Base-by-base conservation (phyloP, 2,329 filamentous ascomycete genomes). In the Fusarium sp. region DNA sequence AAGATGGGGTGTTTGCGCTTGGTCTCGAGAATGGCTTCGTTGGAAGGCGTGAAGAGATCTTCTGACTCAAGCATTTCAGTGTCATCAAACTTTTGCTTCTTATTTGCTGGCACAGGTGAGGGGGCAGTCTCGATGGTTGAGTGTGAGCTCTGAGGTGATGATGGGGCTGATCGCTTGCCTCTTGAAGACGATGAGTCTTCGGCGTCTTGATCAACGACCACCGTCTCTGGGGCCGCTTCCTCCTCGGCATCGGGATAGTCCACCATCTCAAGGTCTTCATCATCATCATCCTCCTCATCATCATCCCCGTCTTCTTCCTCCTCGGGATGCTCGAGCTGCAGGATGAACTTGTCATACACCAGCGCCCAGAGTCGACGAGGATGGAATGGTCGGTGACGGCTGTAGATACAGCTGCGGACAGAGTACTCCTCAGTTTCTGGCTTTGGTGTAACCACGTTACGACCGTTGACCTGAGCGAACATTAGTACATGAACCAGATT, bases 361-460 rank as follows among this genome's bases (percentile, higher is more conserved):
- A 84, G 72, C 0, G 77, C 74, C 78, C 80, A 87, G 0, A 87
- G 78, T 0, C 84, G 75, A 3, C 76, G 75, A 0, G 85, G 85
- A 40, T 87, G 82, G 55, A 87, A 86, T 0, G 88, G 88, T 1
- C 86, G 80, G 9, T 87, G 82, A 0, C 88, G 85, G 1, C 84
- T 82, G 75, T 93, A 93, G 14, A 93, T 88, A 69, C 92, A 92
- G 74, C 88, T 93, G 36, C 88, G 85, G 13, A 93, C 90, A 9
- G 89, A 89, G 73, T 92, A 92, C 82, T 92, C 91, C 56, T 92
- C 83, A 0, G 90, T 92, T 79, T 93, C 91, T 0, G 91, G 91
- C 74, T 88, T 92, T 0, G 89, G 89, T 0, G 88, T 89, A 50
- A 90, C 75, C 4, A 85, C 84, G 26, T 87, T 87, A 17, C 78